Conservation (phyloP, 2,329 filamentous ascomycete genomes). For the Alternaria sp. region DNA sequence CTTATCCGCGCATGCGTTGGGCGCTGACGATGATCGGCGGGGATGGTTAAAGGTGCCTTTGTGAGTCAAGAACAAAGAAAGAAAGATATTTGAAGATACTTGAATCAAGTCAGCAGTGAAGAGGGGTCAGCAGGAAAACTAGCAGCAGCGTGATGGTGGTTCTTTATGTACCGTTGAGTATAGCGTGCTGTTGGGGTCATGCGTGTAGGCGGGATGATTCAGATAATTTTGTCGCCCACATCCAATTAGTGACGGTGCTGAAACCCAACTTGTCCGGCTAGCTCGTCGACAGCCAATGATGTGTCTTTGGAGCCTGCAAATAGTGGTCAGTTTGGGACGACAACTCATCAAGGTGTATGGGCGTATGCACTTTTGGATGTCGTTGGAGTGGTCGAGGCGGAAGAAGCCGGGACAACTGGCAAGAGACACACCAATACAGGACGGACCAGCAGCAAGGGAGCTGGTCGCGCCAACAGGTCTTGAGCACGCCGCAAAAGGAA, state of each 20-base stretch:
- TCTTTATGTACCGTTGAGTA: slow-evolving; percentile 42
- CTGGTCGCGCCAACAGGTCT: neutral
- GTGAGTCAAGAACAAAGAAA: slow-evolving; percentile 27
- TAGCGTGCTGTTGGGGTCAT: slow-evolving; percentile 46
- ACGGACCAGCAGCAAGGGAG: neutral
- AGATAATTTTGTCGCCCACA: slow-evolving; percentile 40
- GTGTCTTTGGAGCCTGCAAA: slow-evolving; percentile 34
- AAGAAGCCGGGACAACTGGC: slow-evolving; percentile 24
- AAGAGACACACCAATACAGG: neutral
- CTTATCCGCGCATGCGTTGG: slow-evolving; percentile 32
- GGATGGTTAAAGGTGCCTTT: slow-evolving; percentile 33
- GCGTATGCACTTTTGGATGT: slow-evolving; percentile 36
- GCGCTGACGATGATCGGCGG: slow-evolving; percentile 33
- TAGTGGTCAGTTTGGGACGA: slow-evolving; percentile 43
- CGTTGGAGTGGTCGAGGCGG: slow-evolving; percentile 38
- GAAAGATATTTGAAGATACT: neutral
- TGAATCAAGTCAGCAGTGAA: slow-evolving; percentile 1
- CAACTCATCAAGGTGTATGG: slow-evolving; percentile 51
- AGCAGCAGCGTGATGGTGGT: slow-evolving; percentile 31
- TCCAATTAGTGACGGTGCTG: slow-evolving; percentile 45
- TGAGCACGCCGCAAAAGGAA: neutral
- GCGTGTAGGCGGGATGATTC: slow-evolving; percentile 50
- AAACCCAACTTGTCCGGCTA: slow-evolving; percentile 51
- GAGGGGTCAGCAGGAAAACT: slow-evolving; percentile 15
- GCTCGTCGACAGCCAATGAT: slow-evolving; percentile 42